phyloP scores from a whole-genome alignment of 257 asterid species.

The Solanum etuberosum region DNA sequence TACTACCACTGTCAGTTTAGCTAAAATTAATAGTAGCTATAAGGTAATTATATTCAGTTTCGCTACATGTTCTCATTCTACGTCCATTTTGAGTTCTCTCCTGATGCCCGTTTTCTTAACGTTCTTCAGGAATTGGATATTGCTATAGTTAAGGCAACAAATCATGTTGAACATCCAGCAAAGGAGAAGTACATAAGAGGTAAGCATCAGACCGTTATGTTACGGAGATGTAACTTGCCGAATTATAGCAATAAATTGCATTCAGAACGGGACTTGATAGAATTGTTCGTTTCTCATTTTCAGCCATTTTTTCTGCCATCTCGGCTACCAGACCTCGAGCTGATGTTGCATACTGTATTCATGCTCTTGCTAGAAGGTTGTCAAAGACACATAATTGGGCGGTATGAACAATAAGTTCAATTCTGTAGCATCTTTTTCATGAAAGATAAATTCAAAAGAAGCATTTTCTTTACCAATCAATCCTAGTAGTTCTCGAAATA shows the following conservation, averaged over 20 bases:
- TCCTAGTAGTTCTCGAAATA: background rate
- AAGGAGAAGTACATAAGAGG: constrained; percentile 92
- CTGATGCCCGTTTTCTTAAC: background rate
- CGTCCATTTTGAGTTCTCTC: background rate
- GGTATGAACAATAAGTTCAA: constrained; percentile 30
- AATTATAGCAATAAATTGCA: background rate
- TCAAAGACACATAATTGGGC: constrained; percentile 97
- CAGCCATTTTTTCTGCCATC: constrained; percentile 85
- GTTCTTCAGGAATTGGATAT: constrained; percentile 73
- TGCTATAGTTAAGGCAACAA: constrained; percentile 96
- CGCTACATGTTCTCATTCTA: background rate
- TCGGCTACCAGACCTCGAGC: constrained; percentile 97
- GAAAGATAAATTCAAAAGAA: background rate
- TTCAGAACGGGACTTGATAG: constrained; percentile 7
- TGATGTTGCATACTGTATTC: constrained; percentile 96
- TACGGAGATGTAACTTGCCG: background rate
- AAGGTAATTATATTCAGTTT: constrained; percentile 37
- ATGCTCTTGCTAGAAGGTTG: constrained; percentile 88
- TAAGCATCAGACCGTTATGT: constrained; percentile 8
- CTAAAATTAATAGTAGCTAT: constrained; percentile 85
- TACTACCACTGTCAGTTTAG: constrained; percentile 90
- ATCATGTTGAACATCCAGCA: constrained; percentile 93
- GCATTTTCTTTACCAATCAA: background rate
- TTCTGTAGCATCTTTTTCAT: background rate
- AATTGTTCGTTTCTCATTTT: constrained; percentile 7